Base-by-base conservation (phyloP, 202 grass and related monocot species). In the Tripidium arundinaceum region DNA sequence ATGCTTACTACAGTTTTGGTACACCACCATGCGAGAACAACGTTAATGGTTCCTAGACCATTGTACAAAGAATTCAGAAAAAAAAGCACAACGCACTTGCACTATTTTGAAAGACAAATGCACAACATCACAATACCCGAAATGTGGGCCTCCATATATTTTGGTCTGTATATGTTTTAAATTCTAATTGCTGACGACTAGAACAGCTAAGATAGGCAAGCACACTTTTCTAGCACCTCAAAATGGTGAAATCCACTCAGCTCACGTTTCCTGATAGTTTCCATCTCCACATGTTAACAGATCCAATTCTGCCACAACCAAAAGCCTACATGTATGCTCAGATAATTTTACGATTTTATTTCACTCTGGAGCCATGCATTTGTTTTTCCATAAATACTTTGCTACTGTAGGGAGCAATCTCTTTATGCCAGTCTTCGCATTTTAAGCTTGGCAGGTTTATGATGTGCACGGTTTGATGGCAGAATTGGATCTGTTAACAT, bases 381-480 rank as follows among this genome's bases (percentile, higher is more conserved):
- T 1, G 15, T 49, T 47, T 29, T 58, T 38, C 10, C 10, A 8
- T 42, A 76, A 42, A 49, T 38, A 11, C 12, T 41, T 75, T 78
- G 18, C 37, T 78, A 25, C 6, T 28, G 11, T 14, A 31, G 45
- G n/a, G 54, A 1, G 6, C 19, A 78, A 74, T 68, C 0, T 33
- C 14, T 40, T 71, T 9, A 18, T 67, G 27, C 5, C 4, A 2
- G 4, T 33, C 10, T 10, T 47, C 18, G 15, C 21, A 2, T 61
- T 19, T 62, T 75, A 19, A 84, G 79, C 45, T 75, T 49, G 8
- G 12, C 47, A 39, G 47, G 24, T 75, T 79, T 34, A 80, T 54
- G 7, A 54, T 42, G 8, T 36, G 31, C 40, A 42, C 6, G 33
- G 0, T 76, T 74, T 71, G n/a, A 21, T 62, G 22, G 4, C 8